These are phyloP conservation scores for Acmispon strigosus DNA, from an alignment of 306 rosid species.

Conservation along the genomic window DNA sequence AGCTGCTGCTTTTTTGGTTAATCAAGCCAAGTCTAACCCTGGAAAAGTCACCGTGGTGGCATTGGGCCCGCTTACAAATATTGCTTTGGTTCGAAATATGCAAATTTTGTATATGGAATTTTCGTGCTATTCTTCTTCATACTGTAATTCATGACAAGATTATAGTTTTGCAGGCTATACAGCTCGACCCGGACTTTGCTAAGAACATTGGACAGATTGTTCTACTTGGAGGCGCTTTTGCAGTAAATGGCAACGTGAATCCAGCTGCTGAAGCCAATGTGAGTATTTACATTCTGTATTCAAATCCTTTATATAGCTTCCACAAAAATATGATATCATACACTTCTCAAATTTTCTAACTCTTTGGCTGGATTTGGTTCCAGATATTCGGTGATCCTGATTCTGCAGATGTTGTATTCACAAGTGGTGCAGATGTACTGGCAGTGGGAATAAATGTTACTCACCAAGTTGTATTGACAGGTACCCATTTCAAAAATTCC, in stretches of 20 bases:
- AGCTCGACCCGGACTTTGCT: slow-evolving; percentile 64
- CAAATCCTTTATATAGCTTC: neutral
- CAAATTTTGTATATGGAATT: slow-evolving; percentile 10
- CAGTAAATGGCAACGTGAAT: slow-evolving; percentile 89
- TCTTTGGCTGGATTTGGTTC: slow-evolving; percentile 7
- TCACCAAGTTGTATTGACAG: slow-evolving; percentile 78
- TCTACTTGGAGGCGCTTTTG: slow-evolving; percentile 84
- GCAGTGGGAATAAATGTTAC: slow-evolving; percentile 88
- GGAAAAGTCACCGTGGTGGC: slow-evolving; percentile 83
- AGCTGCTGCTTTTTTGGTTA: slow-evolving; percentile 64
- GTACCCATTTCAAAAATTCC: slow-evolving; percentile 28
- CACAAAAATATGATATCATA: neutral
- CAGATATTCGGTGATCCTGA: slow-evolving; percentile 94
- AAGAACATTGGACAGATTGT: slow-evolving; percentile 75
- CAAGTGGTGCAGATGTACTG: slow-evolving; percentile 71
- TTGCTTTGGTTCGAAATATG: slow-evolving; percentile 63
- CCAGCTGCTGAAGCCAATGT: slow-evolving; percentile 96
- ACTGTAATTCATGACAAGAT: slow-evolving; percentile 1
- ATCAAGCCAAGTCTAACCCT: slow-evolving; percentile 71
- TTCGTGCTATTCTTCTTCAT: neutral
- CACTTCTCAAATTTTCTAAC: slow-evolving; percentile 1
- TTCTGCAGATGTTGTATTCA: slow-evolving; percentile 89
- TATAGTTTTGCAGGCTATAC: slow-evolving; percentile 54
- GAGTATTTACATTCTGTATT: slow-evolving; percentile 18
- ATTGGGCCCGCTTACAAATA: slow-evolving; percentile 88